Evolutionary conservation across 176 grass and related monocot genomes (phyloP).

Genomic region (Musa troglodytarum): DNA sequence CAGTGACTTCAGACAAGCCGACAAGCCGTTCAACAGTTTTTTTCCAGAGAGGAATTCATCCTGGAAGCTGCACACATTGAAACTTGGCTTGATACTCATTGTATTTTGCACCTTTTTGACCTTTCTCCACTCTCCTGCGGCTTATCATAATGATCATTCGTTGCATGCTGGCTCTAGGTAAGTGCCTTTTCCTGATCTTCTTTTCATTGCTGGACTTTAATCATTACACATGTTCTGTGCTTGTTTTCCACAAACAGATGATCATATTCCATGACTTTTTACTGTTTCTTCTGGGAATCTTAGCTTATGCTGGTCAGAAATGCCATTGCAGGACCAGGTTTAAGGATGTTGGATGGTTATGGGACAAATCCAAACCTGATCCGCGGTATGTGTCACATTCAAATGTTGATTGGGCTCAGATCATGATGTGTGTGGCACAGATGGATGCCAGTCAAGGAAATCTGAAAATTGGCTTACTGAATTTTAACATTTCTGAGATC

Average conservation of each 20-base stretch:
- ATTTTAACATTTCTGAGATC: slow-evolving; percentile 14
- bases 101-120: neutral
- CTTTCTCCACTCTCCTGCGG: neutral
- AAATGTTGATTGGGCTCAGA: neutral
- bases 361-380: neutral
- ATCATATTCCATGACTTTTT: neutral
- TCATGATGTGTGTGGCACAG: neutral
- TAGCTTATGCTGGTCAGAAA: neutral
- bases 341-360: neutral
- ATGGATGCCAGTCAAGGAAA: neutral
- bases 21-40: neutral
- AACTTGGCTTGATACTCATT: neutral
- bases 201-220: neutral
- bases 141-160: neutral
- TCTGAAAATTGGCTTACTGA: slow-evolving; percentile 8
- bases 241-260: neutral
- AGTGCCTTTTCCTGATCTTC: neutral
- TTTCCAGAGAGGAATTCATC: neutral
- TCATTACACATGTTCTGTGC: neutral
- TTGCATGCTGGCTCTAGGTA: neutral
- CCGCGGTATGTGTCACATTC: neutral
- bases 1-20: neutral
- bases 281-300: neutral
- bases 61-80: neutral
- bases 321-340: neutral